These are phyloP conservation scores for Clavispora phyllophila DNA, from an alignment of 805 yeast genomes.

Conservation along the genomic window DNA sequence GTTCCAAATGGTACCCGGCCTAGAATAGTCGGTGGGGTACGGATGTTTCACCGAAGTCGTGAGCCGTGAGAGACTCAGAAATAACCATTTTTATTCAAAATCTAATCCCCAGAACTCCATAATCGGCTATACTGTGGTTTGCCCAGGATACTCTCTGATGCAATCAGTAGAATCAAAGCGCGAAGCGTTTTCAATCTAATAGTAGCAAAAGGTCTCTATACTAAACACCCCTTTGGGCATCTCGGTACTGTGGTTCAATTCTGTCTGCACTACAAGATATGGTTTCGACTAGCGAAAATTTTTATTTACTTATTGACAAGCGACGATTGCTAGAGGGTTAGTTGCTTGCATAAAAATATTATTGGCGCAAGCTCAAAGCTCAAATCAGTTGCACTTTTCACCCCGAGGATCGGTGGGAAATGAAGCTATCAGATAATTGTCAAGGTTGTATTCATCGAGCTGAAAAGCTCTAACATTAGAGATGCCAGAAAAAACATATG, in stretches of 20 bases:
- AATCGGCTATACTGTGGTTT: too few species aligned
- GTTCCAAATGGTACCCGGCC: not conserved
- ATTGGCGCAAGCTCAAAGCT: not conserved
- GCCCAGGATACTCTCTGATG: too few species aligned
- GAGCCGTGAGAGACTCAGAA: too few species aligned
- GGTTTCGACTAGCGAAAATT: not conserved
- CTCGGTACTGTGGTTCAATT: too few species aligned
- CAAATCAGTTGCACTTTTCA: not conserved
- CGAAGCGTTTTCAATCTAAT: too few species aligned
- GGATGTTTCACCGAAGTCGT: not conserved
- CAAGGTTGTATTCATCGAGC: slow-evolving; percentile 78
- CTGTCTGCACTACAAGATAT: too few species aligned
- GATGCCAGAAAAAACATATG: slow-evolving; percentile 82
- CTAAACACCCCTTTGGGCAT: too few species aligned
- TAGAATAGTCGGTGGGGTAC: not conserved
- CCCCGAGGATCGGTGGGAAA: not conserved
- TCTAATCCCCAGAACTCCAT: too few species aligned
- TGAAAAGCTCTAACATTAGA: slow-evolving; percentile 78
- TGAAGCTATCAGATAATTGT: slow-evolving; percentile 51
- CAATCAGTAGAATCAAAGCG: too few species aligned
- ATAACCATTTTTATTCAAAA: too few species aligned
- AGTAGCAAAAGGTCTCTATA: too few species aligned
- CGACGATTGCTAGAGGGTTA: not conserved
- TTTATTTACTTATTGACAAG: not conserved
- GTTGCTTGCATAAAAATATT: not conserved